A percentile compares a stretch with the other conserved stretches of the same genome.
Conservation (phyloP, 2,329 filamentous ascomycete species). For the Paracamarosporium sp. region DNA sequence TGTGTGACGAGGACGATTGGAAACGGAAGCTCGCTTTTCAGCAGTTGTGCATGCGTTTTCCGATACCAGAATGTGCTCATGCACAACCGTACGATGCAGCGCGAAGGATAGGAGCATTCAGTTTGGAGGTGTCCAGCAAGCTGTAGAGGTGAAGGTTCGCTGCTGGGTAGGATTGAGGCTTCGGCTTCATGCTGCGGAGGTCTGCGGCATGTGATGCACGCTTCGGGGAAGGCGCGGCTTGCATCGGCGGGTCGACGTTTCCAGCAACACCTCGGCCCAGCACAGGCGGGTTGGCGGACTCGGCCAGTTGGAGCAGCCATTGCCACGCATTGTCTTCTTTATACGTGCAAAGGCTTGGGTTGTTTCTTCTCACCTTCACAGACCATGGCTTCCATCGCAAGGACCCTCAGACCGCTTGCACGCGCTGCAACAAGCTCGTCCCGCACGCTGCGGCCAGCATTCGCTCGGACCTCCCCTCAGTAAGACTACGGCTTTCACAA, state of each 20-base stretch:
- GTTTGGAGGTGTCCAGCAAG: no score
- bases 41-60: background rate
- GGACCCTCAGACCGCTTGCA: constrained; percentile 37
- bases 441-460: constrained; percentile 33
- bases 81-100: no score
- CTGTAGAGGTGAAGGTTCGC: no score
- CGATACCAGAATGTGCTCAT: background rate
- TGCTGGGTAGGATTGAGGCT: no score
- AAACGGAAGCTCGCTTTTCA: background rate
- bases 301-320: background rate
- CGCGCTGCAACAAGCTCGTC: constrained; percentile 37
- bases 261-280: constrained; percentile 19
- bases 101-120: no score
- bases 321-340: background rate
- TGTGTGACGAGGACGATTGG: background rate
- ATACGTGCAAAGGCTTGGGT: constrained; percentile 4
- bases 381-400: constrained; percentile 40
- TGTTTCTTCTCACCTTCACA: constrained; percentile 5
- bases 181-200: no score
- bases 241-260: constrained; percentile 14
- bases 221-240: constrained; percentile 14
- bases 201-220: constrained; percentile 11
- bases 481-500: constrained; percentile 20
- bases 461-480: constrained; percentile 39
- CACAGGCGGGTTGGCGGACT: background rate